phyloP scores from a whole-genome alignment of 2,329 filamentous ascomycete genomes.

The Penicillium sp. region DNA sequence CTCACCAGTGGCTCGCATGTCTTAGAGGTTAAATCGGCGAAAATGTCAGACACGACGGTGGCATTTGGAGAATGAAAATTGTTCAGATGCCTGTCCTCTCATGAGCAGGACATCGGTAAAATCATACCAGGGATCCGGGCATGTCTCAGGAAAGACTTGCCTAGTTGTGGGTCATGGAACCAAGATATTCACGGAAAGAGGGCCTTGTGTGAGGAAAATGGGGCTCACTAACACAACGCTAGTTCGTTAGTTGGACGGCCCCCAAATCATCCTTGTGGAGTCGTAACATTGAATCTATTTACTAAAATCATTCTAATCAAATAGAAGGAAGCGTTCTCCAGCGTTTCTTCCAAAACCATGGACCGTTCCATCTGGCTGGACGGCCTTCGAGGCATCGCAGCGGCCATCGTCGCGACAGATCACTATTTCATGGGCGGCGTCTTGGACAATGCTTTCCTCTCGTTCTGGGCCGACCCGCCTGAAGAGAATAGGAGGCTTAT shows the following conservation, averaged over 20 bases:
- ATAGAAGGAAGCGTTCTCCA: not conserved
- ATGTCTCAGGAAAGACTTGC: not conserved
- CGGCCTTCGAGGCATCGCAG: conserved; percentile 34
- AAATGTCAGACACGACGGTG: not conserved
- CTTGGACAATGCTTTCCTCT: conserved; percentile 22
- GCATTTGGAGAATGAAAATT: not conserved
- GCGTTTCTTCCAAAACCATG: conserved; percentile 1
- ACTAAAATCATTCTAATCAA: not conserved
- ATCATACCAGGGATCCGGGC: not conserved
- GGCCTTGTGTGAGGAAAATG: not conserved
- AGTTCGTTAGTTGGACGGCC: not conserved
- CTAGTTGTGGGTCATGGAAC: not conserved
- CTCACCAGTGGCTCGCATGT: not conserved
- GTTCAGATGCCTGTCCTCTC: not conserved
- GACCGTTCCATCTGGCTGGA: conserved; percentile 28
- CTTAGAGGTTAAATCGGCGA: not conserved
- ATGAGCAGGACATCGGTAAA: not conserved
- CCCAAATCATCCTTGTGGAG: not conserved
- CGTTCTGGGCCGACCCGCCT: conserved; percentile 27
- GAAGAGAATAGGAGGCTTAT: conserved; percentile 22
- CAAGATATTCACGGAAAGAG: not conserved
- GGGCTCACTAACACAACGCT: conserved; percentile 3
- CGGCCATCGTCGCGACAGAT: conserved; percentile 26
- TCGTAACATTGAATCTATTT: not conserved
- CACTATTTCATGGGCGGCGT: conserved; percentile 31